These are phyloP conservation scores for Nicotiana benthamiana DNA, from an alignment of 257 asterid genomes.

Conservation along the genomic window DNA sequence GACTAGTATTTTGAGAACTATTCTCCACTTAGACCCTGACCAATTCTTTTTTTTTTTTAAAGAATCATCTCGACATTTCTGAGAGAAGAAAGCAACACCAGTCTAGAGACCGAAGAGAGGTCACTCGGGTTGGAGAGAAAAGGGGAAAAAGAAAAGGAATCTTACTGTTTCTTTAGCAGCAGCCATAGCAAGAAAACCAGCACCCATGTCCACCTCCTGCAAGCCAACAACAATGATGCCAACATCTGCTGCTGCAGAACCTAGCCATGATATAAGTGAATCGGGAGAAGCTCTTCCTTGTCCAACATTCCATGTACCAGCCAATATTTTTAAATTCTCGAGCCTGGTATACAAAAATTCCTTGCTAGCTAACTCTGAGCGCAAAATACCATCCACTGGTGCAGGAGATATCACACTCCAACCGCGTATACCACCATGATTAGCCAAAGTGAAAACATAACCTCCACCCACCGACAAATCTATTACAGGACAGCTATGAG, in stretches of 20 bases:
- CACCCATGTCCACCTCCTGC: constrained; percentile 99
- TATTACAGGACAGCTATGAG: constrained; percentile 68
- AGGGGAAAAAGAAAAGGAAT: constrained; percentile 7
- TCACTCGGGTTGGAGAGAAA: neutral
- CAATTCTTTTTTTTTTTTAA: neutral
- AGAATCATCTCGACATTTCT: neutral
- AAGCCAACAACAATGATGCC: constrained; percentile 77
- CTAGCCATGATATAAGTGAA: constrained; percentile 86
- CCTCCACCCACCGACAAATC: constrained; percentile 67
- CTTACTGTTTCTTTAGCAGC: constrained; percentile 98
- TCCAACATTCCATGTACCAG: constrained; percentile 98
- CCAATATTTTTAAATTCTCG: constrained; percentile 76
- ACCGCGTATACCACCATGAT: constrained; percentile 98
- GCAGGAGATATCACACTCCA: constrained; percentile 91
- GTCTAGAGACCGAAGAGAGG: neutral
- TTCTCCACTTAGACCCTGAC: neutral
- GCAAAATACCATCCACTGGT: constrained; percentile 57
- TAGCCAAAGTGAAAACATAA: constrained; percentile 67
- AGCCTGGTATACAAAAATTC: constrained; percentile 69
- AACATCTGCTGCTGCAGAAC: constrained; percentile 63
- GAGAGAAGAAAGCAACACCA: neutral
- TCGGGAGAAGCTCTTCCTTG: constrained; percentile 91
- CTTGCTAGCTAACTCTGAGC: constrained; percentile 66
- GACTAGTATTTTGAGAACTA: neutral
- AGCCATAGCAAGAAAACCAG: constrained; percentile 98